Base-by-base conservation (phyloP, 2,329 filamentous ascomycete species). In the Mariannaea sp. region DNA sequence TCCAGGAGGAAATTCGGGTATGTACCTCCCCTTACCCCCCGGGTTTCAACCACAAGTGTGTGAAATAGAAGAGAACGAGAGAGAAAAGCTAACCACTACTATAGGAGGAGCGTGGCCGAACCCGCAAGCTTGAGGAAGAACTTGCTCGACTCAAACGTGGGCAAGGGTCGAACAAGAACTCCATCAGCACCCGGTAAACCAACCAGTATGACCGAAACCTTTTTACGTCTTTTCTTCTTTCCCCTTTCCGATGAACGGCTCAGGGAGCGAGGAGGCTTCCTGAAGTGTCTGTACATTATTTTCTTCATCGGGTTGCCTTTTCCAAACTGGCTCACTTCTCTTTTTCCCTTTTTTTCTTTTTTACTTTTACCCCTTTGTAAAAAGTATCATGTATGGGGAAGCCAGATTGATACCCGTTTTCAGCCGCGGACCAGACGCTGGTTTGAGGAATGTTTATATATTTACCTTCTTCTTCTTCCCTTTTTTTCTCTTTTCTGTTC, bases 1-100 rank as follows among this genome's bases (percentile, higher is more conserved):
- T 80, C 71, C 79, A 82, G 57, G 79, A 82, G 58, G 80, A 81
- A 53, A 65, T 82, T 33, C 74, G 71, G 71, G 79, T 80, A 67
- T 64, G 77, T 64, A 24, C 33, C n/a, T 8, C 19, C 43, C 62
- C 7, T 13, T 10, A 19, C 26, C 26, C 13, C n/a, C n/a, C n/a
- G n/a, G n/a, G n/a, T n/a, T n/a, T n/a, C n/a, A n/a, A n/a, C n/a
- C n/a, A n/a, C n/a, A n/a, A n/a, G n/a, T n/a, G n/a, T n/a, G n/a
- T n/a, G n/a, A n/a, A n/a, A n/a, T n/a, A n/a, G 17, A n/a, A 9
- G 24, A 7, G 7, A 13, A 40, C 13, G 12, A n/a, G 12, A 14
- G 16, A 41, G 7, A n/a, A 17, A 43, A 46, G 12, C 71, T 75
- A 65, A 76, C 61, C 30, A 49, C 5, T 3, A 2, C n/a, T 49